Evolutionary conservation across 768 basidiomycete genomes (phyloP).

Genomic region (Saitozyma sp.): DNA sequence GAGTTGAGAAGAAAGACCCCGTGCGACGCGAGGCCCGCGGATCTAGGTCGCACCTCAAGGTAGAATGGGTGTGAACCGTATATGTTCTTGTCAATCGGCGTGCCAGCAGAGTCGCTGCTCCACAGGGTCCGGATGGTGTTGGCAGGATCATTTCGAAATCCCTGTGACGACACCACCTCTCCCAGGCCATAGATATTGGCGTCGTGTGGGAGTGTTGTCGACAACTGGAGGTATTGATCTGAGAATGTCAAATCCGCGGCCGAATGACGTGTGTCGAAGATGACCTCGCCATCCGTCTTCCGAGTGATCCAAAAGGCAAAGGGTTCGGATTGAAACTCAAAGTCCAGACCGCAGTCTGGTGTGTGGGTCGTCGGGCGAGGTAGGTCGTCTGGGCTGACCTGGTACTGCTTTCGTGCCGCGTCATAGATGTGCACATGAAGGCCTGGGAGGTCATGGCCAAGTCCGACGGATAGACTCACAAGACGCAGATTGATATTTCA

Average conservation of each 20-base stretch:
- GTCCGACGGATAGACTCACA: constrained; percentile 7
- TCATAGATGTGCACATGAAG: constrained; percentile 54
- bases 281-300: constrained; percentile 57
- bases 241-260: constrained; percentile 70
- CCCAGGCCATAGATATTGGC: constrained; percentile 78
- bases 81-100: constrained; percentile 44
- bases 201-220: constrained; percentile 62
- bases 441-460: constrained; percentile 12
- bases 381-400: constrained; percentile 62
- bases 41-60: no score
- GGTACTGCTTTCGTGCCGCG: constrained; percentile 60
- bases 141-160: constrained; percentile 7
- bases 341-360: constrained; percentile 68
- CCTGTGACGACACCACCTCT: constrained; percentile 53
- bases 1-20: constrained; percentile 76
- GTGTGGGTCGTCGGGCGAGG: constrained; percentile 29
- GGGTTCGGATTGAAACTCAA: constrained; percentile 64
- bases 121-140: constrained; percentile 15
- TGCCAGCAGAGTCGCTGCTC: constrained; percentile 15
- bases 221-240: constrained; percentile 72
- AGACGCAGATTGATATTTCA: constrained; percentile 26
- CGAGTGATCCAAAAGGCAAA: constrained; percentile 72
- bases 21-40: constrained; percentile 56
- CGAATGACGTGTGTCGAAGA: constrained; percentile 69
- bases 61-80: constrained; percentile 22